phyloP scores from a whole-genome alignment of 306 rosid genomes.

The Acacia confusa region DNA sequence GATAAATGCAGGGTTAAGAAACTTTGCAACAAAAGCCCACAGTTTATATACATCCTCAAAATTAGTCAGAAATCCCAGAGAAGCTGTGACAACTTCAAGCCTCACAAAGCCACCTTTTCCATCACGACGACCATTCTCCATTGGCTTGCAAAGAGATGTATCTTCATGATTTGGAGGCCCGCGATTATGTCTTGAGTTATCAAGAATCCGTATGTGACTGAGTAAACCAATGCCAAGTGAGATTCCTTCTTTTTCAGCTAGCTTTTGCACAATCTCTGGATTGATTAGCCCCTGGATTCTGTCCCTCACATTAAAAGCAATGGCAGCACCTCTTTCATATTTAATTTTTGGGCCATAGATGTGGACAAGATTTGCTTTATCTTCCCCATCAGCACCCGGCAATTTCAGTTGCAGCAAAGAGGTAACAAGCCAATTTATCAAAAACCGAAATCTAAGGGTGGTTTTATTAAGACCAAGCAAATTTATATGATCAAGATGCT shows the following conservation, averaged over 20 bases:
- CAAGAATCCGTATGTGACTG: conserved; percentile 73
- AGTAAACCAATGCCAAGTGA: conserved; percentile 88
- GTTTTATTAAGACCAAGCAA: conserved; percentile 93
- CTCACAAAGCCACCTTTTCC: conserved; percentile 65
- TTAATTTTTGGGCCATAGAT: conserved; percentile 95
- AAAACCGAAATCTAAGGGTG: conserved; percentile 75
- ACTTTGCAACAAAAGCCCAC: conserved; percentile 90
- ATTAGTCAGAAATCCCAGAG: conserved; percentile 80
- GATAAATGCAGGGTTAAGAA: conserved; percentile 72
- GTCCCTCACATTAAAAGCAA: conserved; percentile 88
- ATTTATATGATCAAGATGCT: conserved; percentile 75
- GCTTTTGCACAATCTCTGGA: conserved; percentile 90
- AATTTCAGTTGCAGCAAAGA: conserved; percentile 77
- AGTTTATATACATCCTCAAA: conserved; percentile 91
- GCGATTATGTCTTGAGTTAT: conserved; percentile 53
- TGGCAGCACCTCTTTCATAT: conserved; percentile 97
- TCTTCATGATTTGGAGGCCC: conserved; percentile 57
- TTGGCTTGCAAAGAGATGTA: conserved; percentile 69
- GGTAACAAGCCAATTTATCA: conserved; percentile 95
- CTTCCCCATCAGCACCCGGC: conserved; percentile 50
- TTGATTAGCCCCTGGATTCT: conserved; percentile 61
- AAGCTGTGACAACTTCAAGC: conserved; percentile 90
- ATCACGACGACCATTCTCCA: conserved; percentile 66
- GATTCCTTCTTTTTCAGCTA: conserved; percentile 90
- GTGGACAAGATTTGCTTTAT: conserved; percentile 56